A percentile compares a stretch with the other conserved stretches of the same genome.
phyloP scores from a whole-genome alignment of 208 protist genomes.

The Wallacemonas sp. region DNA sequence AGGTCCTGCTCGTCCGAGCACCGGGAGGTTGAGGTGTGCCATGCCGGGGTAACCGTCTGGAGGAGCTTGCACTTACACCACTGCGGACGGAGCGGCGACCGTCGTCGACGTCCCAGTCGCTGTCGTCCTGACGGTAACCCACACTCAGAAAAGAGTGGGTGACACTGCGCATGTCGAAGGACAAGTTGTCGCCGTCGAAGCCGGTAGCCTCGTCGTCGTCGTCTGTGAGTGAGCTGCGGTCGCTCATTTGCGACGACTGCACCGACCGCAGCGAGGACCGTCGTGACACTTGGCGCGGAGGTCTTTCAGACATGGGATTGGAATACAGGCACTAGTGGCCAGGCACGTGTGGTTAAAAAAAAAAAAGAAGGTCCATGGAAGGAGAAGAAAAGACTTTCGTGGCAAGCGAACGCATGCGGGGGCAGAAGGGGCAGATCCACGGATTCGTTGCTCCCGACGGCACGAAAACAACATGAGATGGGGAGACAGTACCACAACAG shows the following conservation, averaged over 20 bases:
- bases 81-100: slow-evolving; percentile 5
- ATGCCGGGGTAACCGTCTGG: neutral
- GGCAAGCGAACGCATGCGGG: too few relatives aligned
- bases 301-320: slow-evolving; percentile 8
- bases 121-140: slow-evolving; percentile 2
- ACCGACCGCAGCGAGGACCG: neutral
- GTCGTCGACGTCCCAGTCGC: slow-evolving; percentile 5
- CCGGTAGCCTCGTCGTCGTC: neutral
- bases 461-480: neutral
- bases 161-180: slow-evolving; percentile 2
- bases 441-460: too few relatives aligned
- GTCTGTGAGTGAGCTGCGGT: neutral
- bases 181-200: slow-evolving; percentile 3
- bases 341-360: too few relatives aligned
- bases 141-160: slow-evolving; percentile 6
- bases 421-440: too few relatives aligned
- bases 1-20: neutral
- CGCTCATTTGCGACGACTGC: slow-evolving; percentile 5
- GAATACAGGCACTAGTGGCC: too few relatives aligned
- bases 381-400: too few relatives aligned
- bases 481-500: too few relatives aligned
- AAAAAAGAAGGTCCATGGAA: too few relatives aligned
- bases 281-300: neutral
- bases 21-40: neutral
- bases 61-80: neutral